These are phyloP conservation scores for Aspergillus calidoustus DNA, from an alignment of 2,329 filamentous ascomycete genomes.

Conservation along the genomic window DNA sequence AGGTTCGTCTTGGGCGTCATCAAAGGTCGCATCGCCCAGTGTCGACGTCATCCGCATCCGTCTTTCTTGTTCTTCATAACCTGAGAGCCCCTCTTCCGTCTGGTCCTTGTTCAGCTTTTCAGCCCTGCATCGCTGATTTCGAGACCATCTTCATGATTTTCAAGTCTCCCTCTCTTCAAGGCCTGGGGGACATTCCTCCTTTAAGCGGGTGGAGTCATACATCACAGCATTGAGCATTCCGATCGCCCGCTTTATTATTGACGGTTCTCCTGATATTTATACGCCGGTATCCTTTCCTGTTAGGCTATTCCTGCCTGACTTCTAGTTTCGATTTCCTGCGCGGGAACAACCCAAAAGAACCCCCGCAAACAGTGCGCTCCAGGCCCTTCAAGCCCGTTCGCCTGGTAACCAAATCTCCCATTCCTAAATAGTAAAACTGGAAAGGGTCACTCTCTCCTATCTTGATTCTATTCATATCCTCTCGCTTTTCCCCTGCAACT, in stretches of 20 bases:
- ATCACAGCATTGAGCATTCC: constrained; percentile 20
- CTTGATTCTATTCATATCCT: constrained; percentile 18
- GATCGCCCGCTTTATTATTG: constrained; percentile 18
- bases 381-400: constrained; percentile 31
- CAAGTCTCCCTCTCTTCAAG: background rate
- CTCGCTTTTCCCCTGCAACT: constrained; percentile 7
- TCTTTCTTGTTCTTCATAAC: constrained; percentile 5
- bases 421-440: constrained; percentile 18
- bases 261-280: constrained; percentile 6
- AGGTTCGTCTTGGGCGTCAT: constrained; percentile 25
- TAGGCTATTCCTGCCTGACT: constrained; percentile 3
- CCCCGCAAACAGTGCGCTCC: constrained; percentile 38
- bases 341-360: constrained; percentile 1
- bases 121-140: background rate
- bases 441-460: constrained; percentile 18
- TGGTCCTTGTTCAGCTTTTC: constrained; percentile 3
- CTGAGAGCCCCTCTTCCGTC: constrained; percentile 24
- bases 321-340: constrained; percentile 3
- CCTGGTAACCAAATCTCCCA: constrained; percentile 35
- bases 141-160: background rate
- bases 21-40: constrained; percentile 27
- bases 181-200: background rate
- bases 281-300: constrained; percentile 12
- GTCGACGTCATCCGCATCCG: constrained; percentile 44
- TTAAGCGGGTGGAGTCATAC: constrained; percentile 18